Conservation (phyloP, 1,284 basidiomycete genomes). For the Limonomyces culmigenus region DNA sequence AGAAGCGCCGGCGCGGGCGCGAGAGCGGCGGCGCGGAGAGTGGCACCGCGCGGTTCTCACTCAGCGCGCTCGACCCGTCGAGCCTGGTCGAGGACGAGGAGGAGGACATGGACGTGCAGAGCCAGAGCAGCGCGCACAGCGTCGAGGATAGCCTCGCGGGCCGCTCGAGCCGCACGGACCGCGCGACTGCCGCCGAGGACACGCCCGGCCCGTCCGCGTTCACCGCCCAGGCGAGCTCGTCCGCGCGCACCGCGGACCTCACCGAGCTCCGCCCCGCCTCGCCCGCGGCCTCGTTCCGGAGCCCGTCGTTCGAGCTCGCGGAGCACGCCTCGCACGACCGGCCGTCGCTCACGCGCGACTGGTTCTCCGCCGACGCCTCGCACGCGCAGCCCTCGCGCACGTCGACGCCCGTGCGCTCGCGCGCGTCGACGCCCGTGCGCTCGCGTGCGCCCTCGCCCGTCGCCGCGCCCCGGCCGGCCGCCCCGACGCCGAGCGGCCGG, state of each 20-base stretch:
- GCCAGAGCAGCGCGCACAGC: too few species aligned
- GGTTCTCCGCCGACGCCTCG: not conserved
- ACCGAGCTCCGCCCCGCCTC: not conserved
- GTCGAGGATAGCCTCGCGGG: not conserved
- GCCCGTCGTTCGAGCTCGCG: too few species aligned
- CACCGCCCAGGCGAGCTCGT: not conserved
- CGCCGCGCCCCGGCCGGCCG: too few species aligned
- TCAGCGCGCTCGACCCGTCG: not conserved
- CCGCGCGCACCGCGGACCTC: not conserved
- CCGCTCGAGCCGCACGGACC: not conserved
- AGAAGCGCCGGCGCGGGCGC: slow-evolving; percentile 35
- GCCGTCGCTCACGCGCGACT: too few species aligned
- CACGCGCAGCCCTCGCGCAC: not conserved
- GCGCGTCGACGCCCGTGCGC: not conserved
- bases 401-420: not conserved
- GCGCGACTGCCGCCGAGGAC: not conserved
- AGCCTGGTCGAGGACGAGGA: slow-evolving; percentile 1
- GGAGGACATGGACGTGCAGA: slow-evolving; percentile 5
- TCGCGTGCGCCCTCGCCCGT: not conserved
- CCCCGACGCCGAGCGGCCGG: too few species aligned
- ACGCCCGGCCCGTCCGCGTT: too few species aligned
- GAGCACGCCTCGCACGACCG: not conserved
- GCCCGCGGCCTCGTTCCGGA: not conserved
- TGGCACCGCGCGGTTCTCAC: too few species aligned
- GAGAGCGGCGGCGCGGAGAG: slow-evolving; percentile 8